Base-by-base conservation (phyloP, 2,329 filamentous ascomycete genomes). In the Arthrinium phaeospermum region DNA sequence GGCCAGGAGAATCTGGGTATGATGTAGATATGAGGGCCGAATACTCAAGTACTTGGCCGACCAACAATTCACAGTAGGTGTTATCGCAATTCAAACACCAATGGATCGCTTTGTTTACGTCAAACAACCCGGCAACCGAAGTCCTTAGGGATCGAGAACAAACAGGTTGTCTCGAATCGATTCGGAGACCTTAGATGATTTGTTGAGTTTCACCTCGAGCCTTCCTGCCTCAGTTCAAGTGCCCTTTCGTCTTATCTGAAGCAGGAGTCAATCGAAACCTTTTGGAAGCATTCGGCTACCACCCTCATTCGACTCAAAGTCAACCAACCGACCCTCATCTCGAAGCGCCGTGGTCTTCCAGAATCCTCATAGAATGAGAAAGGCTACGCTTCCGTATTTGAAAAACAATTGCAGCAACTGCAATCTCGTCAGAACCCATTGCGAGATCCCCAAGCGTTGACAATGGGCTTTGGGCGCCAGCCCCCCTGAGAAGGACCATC, bases 131-230 rank as follows among this genome's bases (percentile, higher is more conserved):
- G 16, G 16, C 14, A 61, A 8, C 34, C 5, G 53, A 22, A 22
- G 14, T 61, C 27, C 53, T 34, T 34, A 61, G 27, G 27, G 27
- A 61, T 61, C 53, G 53, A 61, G 57, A 64, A 64, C 22, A 64
- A 41, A 41, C 57, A 22, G 12, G 57, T 22, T 41, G 34, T 24
- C 57, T 64, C 57, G 57, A 64, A 41, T 16, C 19, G 30, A 41
- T 64, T 64, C 57, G 19, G 10, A 37, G 7, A 41, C 34, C 57
- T 41, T 34, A 64, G 1, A 24, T 41, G 10, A 41, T 8, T 41
- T 64, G 57, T 41, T 41, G 19, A 22, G 57, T 64, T 41, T 64
- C 19, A 41, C 57, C 57, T 64, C 34, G 57, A 64, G 34, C 34
- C 57, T 64, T 64, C 57, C 19, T n/a, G 34, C 10, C 57, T 64